Evolutionary conservation across 2,329 filamentous ascomycete species (phyloP), one percentile per base, ranked within the genome.

Genomic region (Paradendryphiella salina): DNA sequence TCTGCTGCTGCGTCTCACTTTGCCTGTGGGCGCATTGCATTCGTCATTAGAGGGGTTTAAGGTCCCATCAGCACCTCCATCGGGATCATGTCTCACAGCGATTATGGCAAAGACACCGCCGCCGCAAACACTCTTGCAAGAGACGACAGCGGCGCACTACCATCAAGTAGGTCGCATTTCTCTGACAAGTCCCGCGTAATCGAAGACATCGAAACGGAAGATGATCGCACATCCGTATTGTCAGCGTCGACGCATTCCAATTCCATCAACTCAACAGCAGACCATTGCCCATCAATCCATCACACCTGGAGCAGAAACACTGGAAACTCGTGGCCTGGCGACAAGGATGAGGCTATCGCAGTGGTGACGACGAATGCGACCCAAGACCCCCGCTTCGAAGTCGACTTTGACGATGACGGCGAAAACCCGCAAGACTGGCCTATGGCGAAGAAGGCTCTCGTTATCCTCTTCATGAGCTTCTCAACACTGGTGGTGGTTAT

Each of bases 381-480:
- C 5, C 63, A 65, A 6, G 75, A 79, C 48, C 79, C 83, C 3
- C 82, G 84, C 21, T 93, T 85, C 63, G 89, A 94, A 72, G 80
- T 93, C 46, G 85, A 87, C 63, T 91, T 89, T 67, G 81, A 82
- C 13, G 82, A 82, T 1, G 41, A 60, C 37, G 75, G 81, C 51
- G 78, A 80, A 10, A 86, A 90, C 63, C 87, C 89, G 0, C 78
- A 80, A 49, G 86, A 87, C 66, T 92, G 88, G 87, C 72, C 83
- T 0, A 64, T 85, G 26, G 79, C 75, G 58, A 83, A 81, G 64
- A 86, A 84, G 59, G 70, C 76, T 43, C 67, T 82, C 59, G 75
- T 82, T 9, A 77, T 86, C 45, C 71, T 75, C 33, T 76, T 80
- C 45, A 79, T 85, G 65, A 82, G 80, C 35, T 84, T 80, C 63